Evolutionary conservation across 2,329 filamentous ascomycete genomes (phyloP), one percentile per base, ranked within the genome.

Genomic region (Cucurbitaria berberidis): DNA sequence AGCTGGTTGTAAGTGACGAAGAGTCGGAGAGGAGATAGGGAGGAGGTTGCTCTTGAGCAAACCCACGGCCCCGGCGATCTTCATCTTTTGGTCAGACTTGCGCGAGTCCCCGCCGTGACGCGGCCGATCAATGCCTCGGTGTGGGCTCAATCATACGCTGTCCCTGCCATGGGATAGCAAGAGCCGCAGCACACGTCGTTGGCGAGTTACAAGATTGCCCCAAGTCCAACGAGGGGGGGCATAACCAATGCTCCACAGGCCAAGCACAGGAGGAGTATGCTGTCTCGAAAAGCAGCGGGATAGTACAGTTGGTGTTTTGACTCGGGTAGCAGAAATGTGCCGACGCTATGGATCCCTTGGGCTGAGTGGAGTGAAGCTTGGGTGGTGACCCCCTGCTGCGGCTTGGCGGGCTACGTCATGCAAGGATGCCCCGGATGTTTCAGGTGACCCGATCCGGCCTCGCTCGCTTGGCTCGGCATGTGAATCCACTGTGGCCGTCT

Each of bases 71-170:
- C 38, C 26, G 62, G 45, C 58, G 63, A 64, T 64, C 61, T 21
- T 63, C 58, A 60, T 60, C 60, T 59, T n/a, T 54, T 59, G 52
- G 60, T 53, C 55, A 59, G 53, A 57, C 48, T 41, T 53, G 53
- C 45, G 49, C 55, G 53, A 56, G 45, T 48, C 48, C 48, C 55
- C 52, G 55, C 60, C 55, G 52, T 59, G 53, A 48, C 48, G 48
- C 42, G 63, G 59, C 43, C 62, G 63, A 66, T 66, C 63, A 60
- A 66, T 63, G 62, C 62, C 59, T 55, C 46, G 51, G 40, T 50
- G 53, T 51, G 53, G 50, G 46, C 45, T 50, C 48, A 38, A n/a
- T 40, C 46, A 39, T 50, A 30, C 43, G 47, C 42, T 41, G 46
- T 40, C 32, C 52, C 43, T 42, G 40, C 51, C 39, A 42, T 47